Evolutionary conservation across 192 early-diverging fungal genomes (phyloP).

Genomic region (Neocallimastix lanati): DNA sequence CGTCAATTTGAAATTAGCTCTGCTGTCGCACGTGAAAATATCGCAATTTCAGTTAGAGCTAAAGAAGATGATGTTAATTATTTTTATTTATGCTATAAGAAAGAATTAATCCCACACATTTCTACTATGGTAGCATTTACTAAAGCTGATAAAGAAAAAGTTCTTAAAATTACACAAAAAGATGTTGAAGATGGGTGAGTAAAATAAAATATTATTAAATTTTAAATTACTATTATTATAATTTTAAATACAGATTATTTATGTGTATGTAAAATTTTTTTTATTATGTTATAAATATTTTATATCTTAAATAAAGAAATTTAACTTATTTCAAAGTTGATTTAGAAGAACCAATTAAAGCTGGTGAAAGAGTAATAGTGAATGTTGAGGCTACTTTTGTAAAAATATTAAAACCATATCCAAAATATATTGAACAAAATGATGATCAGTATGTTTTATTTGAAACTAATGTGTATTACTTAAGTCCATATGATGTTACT

Average conservation of each 20-base stretch:
- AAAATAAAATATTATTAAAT: no score
- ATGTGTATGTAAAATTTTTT: background rate
- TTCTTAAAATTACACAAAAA: background rate
- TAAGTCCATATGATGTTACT: background rate
- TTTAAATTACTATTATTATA: no score
- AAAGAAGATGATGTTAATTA: background rate
- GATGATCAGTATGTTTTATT: background rate
- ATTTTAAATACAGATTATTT: no score
- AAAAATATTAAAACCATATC: background rate
- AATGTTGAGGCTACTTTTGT: background rate
- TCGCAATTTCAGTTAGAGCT: background rate
- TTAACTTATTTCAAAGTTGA: background rate
- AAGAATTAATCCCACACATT: background rate
- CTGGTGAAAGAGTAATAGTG: background rate
- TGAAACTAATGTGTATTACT: background rate
- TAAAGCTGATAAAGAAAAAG: background rate
- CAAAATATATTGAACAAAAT: background rate
- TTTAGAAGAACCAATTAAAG: background rate
- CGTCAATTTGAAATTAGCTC: background rate
- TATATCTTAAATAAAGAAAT: background rate
- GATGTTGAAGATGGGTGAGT: background rate
- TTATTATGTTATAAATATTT: background rate
- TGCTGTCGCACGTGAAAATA: background rate
- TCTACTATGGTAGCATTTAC: background rate
- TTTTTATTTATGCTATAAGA: background rate